Conservation (phyloP, 805 yeast genomes). For the Starmerella sp. region DNA sequence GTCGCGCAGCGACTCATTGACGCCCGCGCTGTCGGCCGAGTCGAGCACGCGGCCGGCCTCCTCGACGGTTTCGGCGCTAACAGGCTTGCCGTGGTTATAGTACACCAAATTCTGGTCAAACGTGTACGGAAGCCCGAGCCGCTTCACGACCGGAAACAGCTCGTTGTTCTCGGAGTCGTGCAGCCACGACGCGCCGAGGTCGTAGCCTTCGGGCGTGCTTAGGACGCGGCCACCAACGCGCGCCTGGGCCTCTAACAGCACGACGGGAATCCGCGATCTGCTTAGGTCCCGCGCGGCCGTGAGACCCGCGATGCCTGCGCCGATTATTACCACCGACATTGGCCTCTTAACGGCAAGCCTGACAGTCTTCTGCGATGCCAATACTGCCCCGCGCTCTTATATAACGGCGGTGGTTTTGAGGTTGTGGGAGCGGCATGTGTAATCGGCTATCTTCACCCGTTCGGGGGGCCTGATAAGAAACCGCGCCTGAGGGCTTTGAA, state of each 20-base stretch:
- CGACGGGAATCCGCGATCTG: conserved; percentile 36
- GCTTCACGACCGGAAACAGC: conserved; percentile 28
- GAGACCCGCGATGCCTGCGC: conserved; percentile 71
- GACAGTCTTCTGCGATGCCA: no score
- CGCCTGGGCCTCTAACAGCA: conserved; percentile 54
- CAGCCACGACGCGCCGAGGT: conserved; percentile 83
- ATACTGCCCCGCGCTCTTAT: no score
- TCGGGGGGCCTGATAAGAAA: no score
- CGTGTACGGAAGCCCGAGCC: conserved; percentile 1
- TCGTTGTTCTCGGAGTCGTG: conserved; percentile 66
- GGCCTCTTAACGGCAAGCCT: conserved; percentile 27
- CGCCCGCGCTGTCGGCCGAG: not conserved
- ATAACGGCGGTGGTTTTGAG: no score
- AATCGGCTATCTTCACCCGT: no score
- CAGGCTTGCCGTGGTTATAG: not conserved
- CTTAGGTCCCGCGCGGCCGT: conserved; percentile 53
- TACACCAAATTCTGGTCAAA: conserved; percentile 2
- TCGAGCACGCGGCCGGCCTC: not conserved
- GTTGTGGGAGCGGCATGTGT: no score
- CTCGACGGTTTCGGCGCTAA: not conserved
- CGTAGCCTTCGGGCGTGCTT: conserved; percentile 41
- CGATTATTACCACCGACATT: conserved; percentile 45
- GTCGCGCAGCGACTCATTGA: not conserved
- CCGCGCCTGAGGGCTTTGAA: no score
- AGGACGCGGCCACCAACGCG: conserved; percentile 57